A percentile compares a stretch with the other conserved stretches of the same genome.
phyloP scores from a whole-genome alignment of 768 basidiomycete genomes.

The Kondoa subrosea region DNA sequence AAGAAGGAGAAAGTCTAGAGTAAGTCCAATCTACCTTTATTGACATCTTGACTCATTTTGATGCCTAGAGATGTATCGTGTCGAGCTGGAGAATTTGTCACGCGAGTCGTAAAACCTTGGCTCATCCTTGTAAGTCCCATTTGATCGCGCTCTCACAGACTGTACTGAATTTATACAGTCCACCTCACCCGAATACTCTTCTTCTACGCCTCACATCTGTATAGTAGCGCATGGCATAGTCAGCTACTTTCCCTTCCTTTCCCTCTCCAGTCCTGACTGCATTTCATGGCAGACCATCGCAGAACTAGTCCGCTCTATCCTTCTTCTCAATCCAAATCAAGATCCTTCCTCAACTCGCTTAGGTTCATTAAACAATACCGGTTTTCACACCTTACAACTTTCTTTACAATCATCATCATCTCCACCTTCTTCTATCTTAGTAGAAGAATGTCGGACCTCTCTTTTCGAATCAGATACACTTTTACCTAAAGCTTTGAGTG shows the following conservation, averaged over 20 bases:
- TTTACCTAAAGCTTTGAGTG: neutral
- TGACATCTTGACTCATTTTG: neutral
- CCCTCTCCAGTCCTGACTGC: neutral
- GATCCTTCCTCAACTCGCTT: neutral
- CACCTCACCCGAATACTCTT: neutral
- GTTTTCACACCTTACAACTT: too few species aligned
- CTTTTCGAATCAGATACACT: neutral
- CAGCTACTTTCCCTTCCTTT: neutral
- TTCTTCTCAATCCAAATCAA: neutral
- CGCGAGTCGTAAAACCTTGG: neutral
- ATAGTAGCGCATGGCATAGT: neutral
- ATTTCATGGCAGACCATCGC: neutral
- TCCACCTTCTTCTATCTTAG: neutral
- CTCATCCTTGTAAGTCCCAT: neutral
- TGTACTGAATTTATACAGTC: neutral
- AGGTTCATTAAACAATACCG: neutral
- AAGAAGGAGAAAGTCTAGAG: neutral
- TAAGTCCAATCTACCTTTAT: neutral
- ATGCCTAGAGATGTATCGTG: neutral
- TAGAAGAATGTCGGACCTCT: neutral
- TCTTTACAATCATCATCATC: too few species aligned
- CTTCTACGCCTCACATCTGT: neutral
- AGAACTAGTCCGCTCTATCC: neutral
- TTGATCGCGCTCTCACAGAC: neutral
- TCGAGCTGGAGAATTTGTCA: neutral